A percentile compares a stretch with the other conserved stretches of the same genome.
phyloP scores from a whole-genome alignment of 1,139 yeast species.

The Taphrina betulina region DNA sequence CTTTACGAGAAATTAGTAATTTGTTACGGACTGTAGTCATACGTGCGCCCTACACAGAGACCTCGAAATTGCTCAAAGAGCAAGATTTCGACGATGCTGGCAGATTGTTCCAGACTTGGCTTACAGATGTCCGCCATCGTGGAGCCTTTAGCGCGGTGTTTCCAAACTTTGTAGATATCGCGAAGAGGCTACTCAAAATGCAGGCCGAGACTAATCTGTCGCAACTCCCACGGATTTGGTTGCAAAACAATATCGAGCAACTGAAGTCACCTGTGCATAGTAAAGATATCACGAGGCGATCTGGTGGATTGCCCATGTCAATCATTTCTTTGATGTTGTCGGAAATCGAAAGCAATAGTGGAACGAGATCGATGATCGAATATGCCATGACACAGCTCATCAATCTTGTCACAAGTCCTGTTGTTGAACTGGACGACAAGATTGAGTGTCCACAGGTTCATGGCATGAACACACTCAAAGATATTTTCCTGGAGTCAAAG shows the following conservation, averaged over 20 bases:
- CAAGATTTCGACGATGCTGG: slow-evolving; percentile 47
- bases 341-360: slow-evolving; percentile 45
- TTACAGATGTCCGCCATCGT: slow-evolving; percentile 74
- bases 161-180: slow-evolving; percentile 69
- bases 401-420: slow-evolving; percentile 44
- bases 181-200: slow-evolving; percentile 51
- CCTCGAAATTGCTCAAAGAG: slow-evolving; percentile 7
- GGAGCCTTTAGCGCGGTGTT: slow-evolving; percentile 89
- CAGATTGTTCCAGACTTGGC: slow-evolving; percentile 59
- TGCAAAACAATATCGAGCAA: slow-evolving; percentile 53
- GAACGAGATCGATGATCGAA: slow-evolving; percentile 45
- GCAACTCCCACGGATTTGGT: slow-evolving; percentile 55
- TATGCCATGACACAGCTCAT: slow-evolving; percentile 54
- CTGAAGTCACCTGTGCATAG: slow-evolving; percentile 53
- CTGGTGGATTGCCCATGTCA: slow-evolving; percentile 85
- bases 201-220: slow-evolving; percentile 42
- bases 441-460: slow-evolving; percentile 87
- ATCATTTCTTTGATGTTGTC: slow-evolving; percentile 71
- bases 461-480: slow-evolving; percentile 80
- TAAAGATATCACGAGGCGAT: slow-evolving; percentile 76
- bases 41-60: slow-evolving; percentile 41
- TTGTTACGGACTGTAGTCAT: slow-evolving; percentile 52
- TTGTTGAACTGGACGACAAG: slow-evolving; percentile 49
- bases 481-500: slow-evolving; percentile 67
- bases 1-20: slow-evolving; percentile 71